A percentile compares a stretch with the other conserved stretches of the same genome.
phyloP scores from a whole-genome alignment of 371 early-diverging fungal genomes.

The Haplosporangium sp. region DNA sequence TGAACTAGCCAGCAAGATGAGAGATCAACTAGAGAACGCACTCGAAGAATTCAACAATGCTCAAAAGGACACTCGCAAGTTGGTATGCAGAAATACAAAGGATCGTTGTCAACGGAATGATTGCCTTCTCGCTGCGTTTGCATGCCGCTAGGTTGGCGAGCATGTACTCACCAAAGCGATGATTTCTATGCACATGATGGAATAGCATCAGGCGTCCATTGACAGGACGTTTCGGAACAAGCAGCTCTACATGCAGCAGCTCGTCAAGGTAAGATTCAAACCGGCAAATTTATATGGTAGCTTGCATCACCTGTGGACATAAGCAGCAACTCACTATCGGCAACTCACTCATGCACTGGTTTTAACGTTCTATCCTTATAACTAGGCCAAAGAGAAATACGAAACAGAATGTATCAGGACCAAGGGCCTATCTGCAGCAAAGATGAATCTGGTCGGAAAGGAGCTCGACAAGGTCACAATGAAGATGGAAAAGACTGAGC shows the following conservation, averaged over 20 bases:
- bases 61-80: constrained; percentile 84
- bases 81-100: constrained; percentile 43
- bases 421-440: constrained; percentile 37
- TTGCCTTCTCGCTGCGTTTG: neutral
- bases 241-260: constrained; percentile 58
- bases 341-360: no score
- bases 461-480: constrained; percentile 47
- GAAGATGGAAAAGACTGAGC: constrained; percentile 50
- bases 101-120: neutral
- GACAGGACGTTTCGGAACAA: constrained; percentile 69
- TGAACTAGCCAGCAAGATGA: constrained; percentile 82
- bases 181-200: neutral
- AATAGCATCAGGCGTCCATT: constrained; percentile 59
- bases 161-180: no score
- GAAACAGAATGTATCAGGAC: constrained; percentile 65
- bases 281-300: no score
- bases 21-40: constrained; percentile 79
- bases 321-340: no score
- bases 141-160: no score
- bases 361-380: neutral
- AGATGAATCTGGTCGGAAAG: constrained; percentile 46
- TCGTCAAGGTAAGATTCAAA: constrained; percentile 51
- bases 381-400: constrained; percentile 76
- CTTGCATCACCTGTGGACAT: no score
- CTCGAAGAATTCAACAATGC: constrained; percentile 78